Base-by-base conservation (phyloP, 768 basidiomycete genomes). In the Sarcodon aspratus region DNA sequence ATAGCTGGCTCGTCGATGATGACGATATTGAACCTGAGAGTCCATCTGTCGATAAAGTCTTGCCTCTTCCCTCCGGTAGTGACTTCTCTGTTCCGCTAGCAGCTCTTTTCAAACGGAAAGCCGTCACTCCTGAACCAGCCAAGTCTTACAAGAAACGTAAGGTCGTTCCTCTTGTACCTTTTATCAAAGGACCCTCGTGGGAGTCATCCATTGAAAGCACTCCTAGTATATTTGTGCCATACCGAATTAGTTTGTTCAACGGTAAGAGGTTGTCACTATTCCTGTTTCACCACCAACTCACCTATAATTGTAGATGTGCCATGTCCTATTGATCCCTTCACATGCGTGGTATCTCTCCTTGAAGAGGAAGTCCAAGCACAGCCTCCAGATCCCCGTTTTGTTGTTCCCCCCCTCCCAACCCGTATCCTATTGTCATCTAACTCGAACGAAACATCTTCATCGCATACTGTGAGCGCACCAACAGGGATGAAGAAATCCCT, bases 191-290 rank as follows among this genome's bases (percentile, higher is more conserved):
- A 3, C 91, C 93, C 31, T 74, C 74, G 50, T 93, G 84, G 80
- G 92, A 95, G 62, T 63, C 69, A 1, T 62, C 61, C 9, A 69
- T 94, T 50, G 85, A 86, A 2, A 65, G 73, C 15, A 82, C 82
- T 58, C 78, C 80, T 51, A 80, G 82, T 42, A 75, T 82, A 6
- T 84, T 95, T 62, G 76, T 76, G 31, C 67, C 72, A 21, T 93
- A 90, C 58, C 72, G 76, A 44, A 82, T 95, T 54, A 85, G 85
- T 55, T 64, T 93, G 9, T 74, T 97, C 59, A 95, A 96, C 59
- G 90, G 94, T 87, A 59, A 52, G 73, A 3, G 21, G 5, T 54
- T 57, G 55, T 8, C 36, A 36, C 33, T 36, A 43, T 11, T 15
- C 17, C 11, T 15, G 10, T 44, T 47, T 34, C 7, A 13, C 17